Percentiles rank a stretch among this genome's conserved stretches.
phyloP scores from a whole-genome alignment of 495 filamentous ascomycete species.

The Hypoxylon fuscum region DNA sequence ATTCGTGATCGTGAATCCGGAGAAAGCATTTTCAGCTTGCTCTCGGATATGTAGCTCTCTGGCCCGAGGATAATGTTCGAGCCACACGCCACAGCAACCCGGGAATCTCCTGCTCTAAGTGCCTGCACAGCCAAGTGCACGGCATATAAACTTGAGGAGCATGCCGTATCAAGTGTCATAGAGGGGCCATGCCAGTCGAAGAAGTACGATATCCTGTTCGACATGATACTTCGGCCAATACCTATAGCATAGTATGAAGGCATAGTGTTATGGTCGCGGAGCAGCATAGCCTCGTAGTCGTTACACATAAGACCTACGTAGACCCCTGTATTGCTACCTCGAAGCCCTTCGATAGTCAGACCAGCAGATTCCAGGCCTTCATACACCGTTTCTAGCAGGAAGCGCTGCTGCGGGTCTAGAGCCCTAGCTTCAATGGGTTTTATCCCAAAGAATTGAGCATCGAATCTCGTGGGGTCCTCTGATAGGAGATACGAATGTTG shows the following conservation, averaged over 20 bases:
- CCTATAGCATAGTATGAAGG: too few relatives aligned
- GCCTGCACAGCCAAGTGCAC: slow-evolving; percentile 61
- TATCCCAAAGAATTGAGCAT: slow-evolving; percentile 54
- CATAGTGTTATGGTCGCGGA: too few relatives aligned
- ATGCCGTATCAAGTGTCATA: slow-evolving; percentile 61
- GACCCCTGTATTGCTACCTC: slow-evolving; percentile 49
- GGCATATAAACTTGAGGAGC: slow-evolving; percentile 60
- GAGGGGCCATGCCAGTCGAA: slow-evolving; percentile 58
- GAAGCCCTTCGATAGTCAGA: neutral
- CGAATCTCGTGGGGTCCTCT: slow-evolving; percentile 40
- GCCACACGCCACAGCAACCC: slow-evolving; percentile 56
- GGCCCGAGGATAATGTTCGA: slow-evolving; percentile 49
- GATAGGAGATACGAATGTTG: neutral
- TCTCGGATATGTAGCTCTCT: slow-evolving; percentile 40
- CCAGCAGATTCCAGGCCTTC: slow-evolving; percentile 59
- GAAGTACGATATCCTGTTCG: slow-evolving; percentile 59
- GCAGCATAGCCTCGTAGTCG: slow-evolving; percentile 45
- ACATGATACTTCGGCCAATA: too few relatives aligned
- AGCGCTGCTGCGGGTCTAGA: slow-evolving; percentile 48
- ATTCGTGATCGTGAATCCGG: slow-evolving; percentile 44
- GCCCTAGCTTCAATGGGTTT: slow-evolving; percentile 42
- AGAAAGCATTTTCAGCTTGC: slow-evolving; percentile 39
- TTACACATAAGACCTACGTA: slow-evolving; percentile 50
- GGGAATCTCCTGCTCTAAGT: slow-evolving; percentile 50
- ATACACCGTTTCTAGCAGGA: slow-evolving; percentile 53